These are phyloP conservation scores for Pyrus hybrid DNA, from an alignment of 331 rosid genomes.

Conservation along the genomic window DNA sequence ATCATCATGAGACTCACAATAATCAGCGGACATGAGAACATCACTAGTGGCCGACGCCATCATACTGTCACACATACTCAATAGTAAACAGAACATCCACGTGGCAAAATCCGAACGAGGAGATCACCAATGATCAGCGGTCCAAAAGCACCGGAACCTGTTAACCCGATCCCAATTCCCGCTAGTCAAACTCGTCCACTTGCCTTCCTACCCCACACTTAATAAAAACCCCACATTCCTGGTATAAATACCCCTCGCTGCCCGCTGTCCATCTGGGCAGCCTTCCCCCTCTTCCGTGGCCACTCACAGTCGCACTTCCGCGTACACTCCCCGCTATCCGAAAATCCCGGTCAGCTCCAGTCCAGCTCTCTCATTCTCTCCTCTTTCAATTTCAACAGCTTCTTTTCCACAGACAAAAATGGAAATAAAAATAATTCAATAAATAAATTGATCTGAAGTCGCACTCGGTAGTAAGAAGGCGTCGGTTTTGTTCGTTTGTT, in stretches of 20 bases:
- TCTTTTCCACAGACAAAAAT: not conserved
- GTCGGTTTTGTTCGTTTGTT: not conserved
- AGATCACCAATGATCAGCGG: not conserved
- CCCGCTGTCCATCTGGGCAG: slow-evolving; percentile 40
- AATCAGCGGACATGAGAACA: rapidly evolving
- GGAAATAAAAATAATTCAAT: not conserved
- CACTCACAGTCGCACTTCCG: not conserved
- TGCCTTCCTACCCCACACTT: not conserved
- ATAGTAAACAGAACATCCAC: not conserved
- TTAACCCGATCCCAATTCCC: not conserved
- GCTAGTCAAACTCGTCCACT: not conserved
- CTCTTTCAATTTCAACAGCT: not conserved
- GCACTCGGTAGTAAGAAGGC: not conserved
- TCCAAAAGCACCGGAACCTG: not conserved
- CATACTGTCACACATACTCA: not conserved
- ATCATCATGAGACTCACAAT: not conserved
- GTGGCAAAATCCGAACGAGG: not conserved
- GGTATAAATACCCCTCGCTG: not conserved
- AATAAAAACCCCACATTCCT: not conserved
- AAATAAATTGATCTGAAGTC: slow-evolving; percentile 14
- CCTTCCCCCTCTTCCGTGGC: not conserved
- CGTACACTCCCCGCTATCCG: slow-evolving; percentile 3
- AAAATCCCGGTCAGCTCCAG: slow-evolving; percentile 32
- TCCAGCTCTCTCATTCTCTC: not conserved
- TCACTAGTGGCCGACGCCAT: rapidly evolving